These are phyloP conservation scores for Vinca minor DNA, from an alignment of 257 asterid genomes.

Conservation along the genomic window DNA sequence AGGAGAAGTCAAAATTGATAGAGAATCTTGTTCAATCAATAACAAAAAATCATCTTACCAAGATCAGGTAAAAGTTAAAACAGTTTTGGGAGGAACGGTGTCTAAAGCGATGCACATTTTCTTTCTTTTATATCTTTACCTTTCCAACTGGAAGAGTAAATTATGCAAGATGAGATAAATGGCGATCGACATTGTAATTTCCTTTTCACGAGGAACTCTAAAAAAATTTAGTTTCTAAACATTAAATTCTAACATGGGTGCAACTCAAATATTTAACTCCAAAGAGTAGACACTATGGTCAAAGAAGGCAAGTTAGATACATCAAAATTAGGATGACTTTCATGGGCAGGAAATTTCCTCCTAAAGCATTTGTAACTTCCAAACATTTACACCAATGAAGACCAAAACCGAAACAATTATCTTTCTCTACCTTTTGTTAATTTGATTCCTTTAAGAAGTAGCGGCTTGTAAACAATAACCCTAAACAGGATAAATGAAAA, in stretches of 20 bases:
- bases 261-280: not conserved
- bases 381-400: not conserved
- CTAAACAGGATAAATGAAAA: not conserved
- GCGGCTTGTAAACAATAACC: not conserved
- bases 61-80: not conserved
- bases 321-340: not conserved
- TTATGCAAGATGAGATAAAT: not conserved
- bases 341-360: not conserved
- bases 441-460: not conserved
- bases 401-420: not conserved
- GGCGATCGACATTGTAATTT: not conserved
- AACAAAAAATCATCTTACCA: not conserved
- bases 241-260: not conserved
- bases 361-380: not conserved
- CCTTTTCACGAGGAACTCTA: not conserved
- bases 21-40: not conserved
- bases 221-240: not conserved
- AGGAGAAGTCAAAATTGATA: conserved; percentile 6
- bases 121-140: not conserved
- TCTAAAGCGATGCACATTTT: not conserved
- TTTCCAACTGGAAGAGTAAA: not conserved
- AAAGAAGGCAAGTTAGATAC: not conserved
- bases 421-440: not conserved
- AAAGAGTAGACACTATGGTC: not conserved
- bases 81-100: not conserved